Evolutionary conservation across 169 alveolate species (phyloP), one percentile per base, ranked within the genome.

Genomic region (Plasmodium berghei): DNA sequence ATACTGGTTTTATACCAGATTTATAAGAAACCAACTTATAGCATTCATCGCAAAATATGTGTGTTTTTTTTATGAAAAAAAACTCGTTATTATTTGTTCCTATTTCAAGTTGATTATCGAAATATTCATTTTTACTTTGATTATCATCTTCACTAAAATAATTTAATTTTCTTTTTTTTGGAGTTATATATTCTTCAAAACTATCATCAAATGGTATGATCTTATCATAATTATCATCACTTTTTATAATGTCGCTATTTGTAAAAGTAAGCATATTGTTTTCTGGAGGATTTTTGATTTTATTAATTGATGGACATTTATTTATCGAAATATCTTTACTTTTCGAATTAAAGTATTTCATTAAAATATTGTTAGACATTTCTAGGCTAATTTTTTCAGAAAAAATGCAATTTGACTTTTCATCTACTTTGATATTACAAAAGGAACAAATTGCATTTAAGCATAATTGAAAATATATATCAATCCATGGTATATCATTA

Each of bases 401-500:
- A 54, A 67, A 67, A 54, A 83, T 16, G 42, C 80, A 66, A 1
- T 20, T 20, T 34, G 73, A 40, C 1, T 40, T 40, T 16, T 48
- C 16, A 24, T 67, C 83, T 10, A 83, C 72, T 49, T 67, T 54
- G 18, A 40, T 49, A 20, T 67, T 71, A 62, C 90, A 83, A 34
- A 67, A 55, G 1, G 45, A 6, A 45, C 90, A 83, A 20, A 67
- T 83, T n/a, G 90, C 26, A 67, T 83, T 83, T 66, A 83, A 83
- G 18, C 62, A 66, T 26, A 66, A 67, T 42, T 83, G 42, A 61
- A 34, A 83, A 83, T 83, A 83, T 22, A 83, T 20, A 54, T 71
- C 54, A 0, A 67, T 55, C 90, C 90, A 83, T 16, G 90, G 90
- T 5, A 67, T 54, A 67, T 83, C 90, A 66, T 40, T 67, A 54